Evolutionary conservation across 768 basidiomycete genomes (phyloP), one percentile per base, ranked within the genome.

Genomic region (Lactarius sanguifluus): DNA sequence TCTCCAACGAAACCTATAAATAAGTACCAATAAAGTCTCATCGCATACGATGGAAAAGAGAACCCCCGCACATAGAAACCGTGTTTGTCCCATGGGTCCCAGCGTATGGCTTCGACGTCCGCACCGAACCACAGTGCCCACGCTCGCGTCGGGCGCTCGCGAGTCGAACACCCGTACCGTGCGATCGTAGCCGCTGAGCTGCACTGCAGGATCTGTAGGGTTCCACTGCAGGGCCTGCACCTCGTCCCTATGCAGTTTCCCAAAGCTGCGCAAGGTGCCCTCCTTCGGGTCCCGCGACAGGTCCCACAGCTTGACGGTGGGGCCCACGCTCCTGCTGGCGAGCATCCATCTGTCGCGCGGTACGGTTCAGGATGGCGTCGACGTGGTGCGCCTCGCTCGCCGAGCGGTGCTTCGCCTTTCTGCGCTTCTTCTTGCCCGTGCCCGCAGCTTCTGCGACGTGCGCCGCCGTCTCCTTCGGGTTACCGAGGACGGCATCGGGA

Each of bases 141-240:
- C 89, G 57, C 91, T 90, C 2, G 85, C 81, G 55, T 87, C 87
- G 0, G 92, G 92, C 1, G 94, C 86, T 59, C 97, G 81, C 18
- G 92, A 89, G 77, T 99, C 97, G 76, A 97, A 98, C 32, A 92
- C 90, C 66, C 93, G 82, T 23, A 98, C 94, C 0, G 92, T 96
- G 43, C 95, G 86, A 78, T 98, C 97, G 73, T 93, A 98, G 66
- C 93, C 25, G n/a, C n/a, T n/a, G n/a, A n/a, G n/a, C 96, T 96
- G 79, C 34, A 97, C 93, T 9, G 89, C 91, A 23, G 96, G 92
- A 69, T 97, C 90, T 62, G 82, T 30, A 36, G 86, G 83, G 75
- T 97, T 97, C 97, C 97, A 99, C 72, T 95, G 90, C 9, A 99
- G 94, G 3, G 92, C 88, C 77, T 98, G 96, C 28, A 99, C 92